phyloP scores from a whole-genome alignment of 768 basidiomycete genomes.

The Lentinula raphanica region DNA sequence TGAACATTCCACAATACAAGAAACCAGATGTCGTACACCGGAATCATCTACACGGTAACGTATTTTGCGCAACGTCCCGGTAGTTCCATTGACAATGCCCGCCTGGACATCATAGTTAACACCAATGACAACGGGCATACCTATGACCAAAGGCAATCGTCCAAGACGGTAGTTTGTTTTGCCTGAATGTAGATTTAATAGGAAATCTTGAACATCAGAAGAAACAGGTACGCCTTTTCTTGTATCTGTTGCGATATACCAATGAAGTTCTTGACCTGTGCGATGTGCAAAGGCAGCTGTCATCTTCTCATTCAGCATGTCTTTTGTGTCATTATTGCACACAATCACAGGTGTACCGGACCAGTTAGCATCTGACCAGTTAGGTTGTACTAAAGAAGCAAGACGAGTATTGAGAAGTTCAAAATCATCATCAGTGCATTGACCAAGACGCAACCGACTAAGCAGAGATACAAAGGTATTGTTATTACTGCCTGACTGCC shows the following conservation, averaged over 20 bases:
- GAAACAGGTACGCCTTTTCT: neutral
- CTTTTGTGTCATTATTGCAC: conserved; percentile 18
- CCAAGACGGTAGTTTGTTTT: conserved; percentile 15
- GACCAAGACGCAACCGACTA: conserved; percentile 6
- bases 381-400: neutral
- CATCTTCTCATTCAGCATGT: conserved; percentile 18
- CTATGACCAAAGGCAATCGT: conserved; percentile 20
- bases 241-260: conserved; percentile 15
- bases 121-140: conserved; percentile 24
- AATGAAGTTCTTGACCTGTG: conserved; percentile 2
- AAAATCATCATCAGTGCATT: conserved; percentile 15
- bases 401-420: conserved; percentile 8
- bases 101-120: conserved; percentile 23
- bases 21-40: conserved; percentile 12
- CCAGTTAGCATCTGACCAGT: conserved; percentile 8
- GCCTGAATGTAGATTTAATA: conserved; percentile 14
- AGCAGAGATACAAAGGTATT: neutral
- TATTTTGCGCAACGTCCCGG: conserved; percentile 11
- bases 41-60: conserved; percentile 13
- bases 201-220: neutral
- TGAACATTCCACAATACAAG: conserved; percentile 15
- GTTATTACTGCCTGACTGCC: neutral
- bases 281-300: conserved; percentile 11
- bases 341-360: conserved; percentile 18
- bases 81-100: conserved; percentile 22